A percentile compares a stretch with the other conserved stretches of the same genome.
These are phyloP conservation scores for Nephelium lappaceum DNA, from an alignment of 345 rosid species.

Conservation along the genomic window DNA sequence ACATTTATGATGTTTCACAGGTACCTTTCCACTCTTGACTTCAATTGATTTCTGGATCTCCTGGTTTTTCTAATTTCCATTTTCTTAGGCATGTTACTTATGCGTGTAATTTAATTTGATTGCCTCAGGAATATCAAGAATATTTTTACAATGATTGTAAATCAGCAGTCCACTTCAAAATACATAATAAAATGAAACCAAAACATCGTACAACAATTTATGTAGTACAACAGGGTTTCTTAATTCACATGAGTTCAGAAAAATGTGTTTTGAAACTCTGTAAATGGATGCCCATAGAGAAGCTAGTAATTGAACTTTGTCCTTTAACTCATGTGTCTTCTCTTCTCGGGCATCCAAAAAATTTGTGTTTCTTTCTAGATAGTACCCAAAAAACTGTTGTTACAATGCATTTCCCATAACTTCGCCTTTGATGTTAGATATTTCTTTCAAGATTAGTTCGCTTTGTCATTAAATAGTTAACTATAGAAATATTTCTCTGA, in stretches of 20 bases:
- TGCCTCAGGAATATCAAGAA: not conserved
- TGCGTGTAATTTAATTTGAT: not conserved
- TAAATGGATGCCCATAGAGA: no score
- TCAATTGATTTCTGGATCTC: not conserved
- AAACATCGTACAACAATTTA: not conserved
- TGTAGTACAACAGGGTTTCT: not conserved
- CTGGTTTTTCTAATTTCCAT: not conserved
- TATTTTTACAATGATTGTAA: not conserved
- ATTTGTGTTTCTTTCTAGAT: not conserved
- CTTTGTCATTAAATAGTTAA: not conserved
- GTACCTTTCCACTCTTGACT: constrained; percentile 34
- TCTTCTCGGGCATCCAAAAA: not conserved
- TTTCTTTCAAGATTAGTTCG: not conserved
- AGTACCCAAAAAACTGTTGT: not conserved
- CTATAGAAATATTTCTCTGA: not conserved
- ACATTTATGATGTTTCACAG: constrained; percentile 84
- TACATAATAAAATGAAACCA: not conserved
- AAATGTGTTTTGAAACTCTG: not conserved
- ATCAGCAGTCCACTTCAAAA: not conserved
- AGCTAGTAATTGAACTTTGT: not conserved
- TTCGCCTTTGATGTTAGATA: not conserved
- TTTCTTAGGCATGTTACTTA: not conserved
- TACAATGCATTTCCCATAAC: not conserved
- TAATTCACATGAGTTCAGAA: not conserved
- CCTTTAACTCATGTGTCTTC: not conserved